These are phyloP conservation scores for Fusarium algeriense DNA, from an alignment of 2,329 filamentous ascomycete genomes.

Conservation along the genomic window DNA sequence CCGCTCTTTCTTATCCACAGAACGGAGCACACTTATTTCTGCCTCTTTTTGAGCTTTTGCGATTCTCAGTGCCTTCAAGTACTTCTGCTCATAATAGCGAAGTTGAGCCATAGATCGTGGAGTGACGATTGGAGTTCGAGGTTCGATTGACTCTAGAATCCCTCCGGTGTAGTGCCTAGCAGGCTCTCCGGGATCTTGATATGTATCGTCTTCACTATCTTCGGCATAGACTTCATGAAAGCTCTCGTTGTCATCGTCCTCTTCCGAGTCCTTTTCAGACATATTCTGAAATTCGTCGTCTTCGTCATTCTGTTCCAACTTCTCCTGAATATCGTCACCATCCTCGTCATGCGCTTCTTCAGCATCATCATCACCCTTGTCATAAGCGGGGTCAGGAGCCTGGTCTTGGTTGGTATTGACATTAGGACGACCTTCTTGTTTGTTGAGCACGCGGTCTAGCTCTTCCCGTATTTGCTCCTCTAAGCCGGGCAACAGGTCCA, in stretches of 20 bases:
- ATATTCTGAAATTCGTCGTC: rapidly evolving
- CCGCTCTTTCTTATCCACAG: neutral
- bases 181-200: rapidly evolving
- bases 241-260: rapidly evolving
- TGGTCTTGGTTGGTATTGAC: too few species aligned
- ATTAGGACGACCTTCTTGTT: neutral
- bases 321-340: neutral
- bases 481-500: neutral
- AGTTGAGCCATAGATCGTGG: neutral
- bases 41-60: rapidly evolving
- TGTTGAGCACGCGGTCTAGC: neutral
- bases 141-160: rapidly evolving
- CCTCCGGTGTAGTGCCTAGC: rapidly evolving
- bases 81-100: neutral
- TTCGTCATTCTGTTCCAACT: rapidly evolving
- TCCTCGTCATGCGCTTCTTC: neutral
- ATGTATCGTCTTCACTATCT: rapidly evolving
- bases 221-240: rapidly evolving
- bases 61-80: rapidly evolving
- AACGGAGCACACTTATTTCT: neutral
- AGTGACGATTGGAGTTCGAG: neutral
- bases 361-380: neutral
- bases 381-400: neutral
- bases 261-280: neutral
- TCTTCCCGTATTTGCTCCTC: neutral